These are phyloP conservation scores for Periconia macrospinosa DNA, from an alignment of 2,329 filamentous ascomycete genomes.

Conservation along the genomic window DNA sequence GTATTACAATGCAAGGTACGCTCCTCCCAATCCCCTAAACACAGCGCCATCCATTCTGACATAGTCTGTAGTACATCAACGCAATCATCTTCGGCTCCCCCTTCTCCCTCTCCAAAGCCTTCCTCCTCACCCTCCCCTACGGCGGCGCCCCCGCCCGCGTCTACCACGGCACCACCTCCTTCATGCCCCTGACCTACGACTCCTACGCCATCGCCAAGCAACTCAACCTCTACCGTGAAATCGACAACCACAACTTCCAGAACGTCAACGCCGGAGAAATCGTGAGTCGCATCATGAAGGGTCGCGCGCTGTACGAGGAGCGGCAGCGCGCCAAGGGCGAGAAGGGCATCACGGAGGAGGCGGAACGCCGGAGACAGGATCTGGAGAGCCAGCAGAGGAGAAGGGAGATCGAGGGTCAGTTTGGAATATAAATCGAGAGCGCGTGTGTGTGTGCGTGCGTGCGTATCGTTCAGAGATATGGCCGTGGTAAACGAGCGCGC, in stretches of 20 bases:
- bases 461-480: too few relatives aligned
- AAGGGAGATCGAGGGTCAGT: slow-evolving; percentile 46
- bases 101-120: slow-evolving; percentile 78
- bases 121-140: slow-evolving; percentile 73
- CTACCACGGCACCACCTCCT: slow-evolving; percentile 94
- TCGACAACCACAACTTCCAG: slow-evolving; percentile 75
- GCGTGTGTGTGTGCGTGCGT: too few relatives aligned
- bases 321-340: slow-evolving; percentile 86
- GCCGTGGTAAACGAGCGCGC: too few relatives aligned
- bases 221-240: slow-evolving; percentile 82
- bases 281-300: slow-evolving; percentile 85
- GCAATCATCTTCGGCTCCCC: slow-evolving; percentile 88
- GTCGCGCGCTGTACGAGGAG: slow-evolving; percentile 85
- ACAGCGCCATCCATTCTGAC: slow-evolving; percentile 4
- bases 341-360: slow-evolving; percentile 75
- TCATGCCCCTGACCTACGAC: slow-evolving; percentile 68
- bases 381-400: slow-evolving; percentile 38
- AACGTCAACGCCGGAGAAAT: slow-evolving; percentile 92
- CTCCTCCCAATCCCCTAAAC: not conserved
- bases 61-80: slow-evolving; percentile 70
- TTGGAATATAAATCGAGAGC: slow-evolving; percentile 26
- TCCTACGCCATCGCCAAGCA: slow-evolving; percentile 75
- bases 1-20: slow-evolving; percentile 87
- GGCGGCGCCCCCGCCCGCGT: slow-evolving; percentile 68
- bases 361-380: slow-evolving; percentile 41